phyloP scores from a whole-genome alignment of 31 red algal genomes.

The Endocladia muricata region DNA sequence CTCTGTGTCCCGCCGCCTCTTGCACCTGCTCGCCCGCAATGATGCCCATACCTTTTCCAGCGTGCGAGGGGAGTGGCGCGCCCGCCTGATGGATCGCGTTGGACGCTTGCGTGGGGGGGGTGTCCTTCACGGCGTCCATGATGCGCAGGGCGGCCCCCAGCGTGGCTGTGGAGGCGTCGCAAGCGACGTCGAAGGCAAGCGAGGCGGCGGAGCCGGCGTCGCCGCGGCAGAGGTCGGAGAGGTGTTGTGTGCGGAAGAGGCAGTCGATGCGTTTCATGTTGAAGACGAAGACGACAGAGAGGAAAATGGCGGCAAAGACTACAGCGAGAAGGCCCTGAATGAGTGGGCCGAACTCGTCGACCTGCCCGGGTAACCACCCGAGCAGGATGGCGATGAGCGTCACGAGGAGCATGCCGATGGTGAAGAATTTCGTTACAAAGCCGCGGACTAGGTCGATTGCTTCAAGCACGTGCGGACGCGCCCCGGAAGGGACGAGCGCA shows the following conservation, averaged over 20 bases:
- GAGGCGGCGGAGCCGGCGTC: neutral
- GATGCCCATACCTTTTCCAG: too few relatives aligned
- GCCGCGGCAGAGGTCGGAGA: neutral
- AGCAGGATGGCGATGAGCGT: neutral
- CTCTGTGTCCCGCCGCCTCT: too few relatives aligned
- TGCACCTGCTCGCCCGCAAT: too few relatives aligned
- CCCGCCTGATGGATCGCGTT: too few relatives aligned
- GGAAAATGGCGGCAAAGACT: neutral
- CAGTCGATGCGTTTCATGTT: neutral
- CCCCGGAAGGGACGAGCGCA: neutral
- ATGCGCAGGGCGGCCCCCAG: too few relatives aligned
- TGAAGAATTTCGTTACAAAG: constrained; percentile 1
- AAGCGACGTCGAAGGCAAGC: neutral
- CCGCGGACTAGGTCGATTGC: neutral
- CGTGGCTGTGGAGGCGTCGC: neutral
- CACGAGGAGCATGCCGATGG: neutral
- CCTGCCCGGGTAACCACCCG: neutral
- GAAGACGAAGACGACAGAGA: neutral
- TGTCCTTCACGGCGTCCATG: too few relatives aligned
- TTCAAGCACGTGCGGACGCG: neutral
- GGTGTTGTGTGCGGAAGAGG: neutral
- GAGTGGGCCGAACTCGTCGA: neutral
- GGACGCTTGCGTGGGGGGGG: too few relatives aligned
- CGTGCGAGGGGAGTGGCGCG: too few relatives aligned
- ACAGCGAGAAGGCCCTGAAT: neutral